Evolutionary conservation across 495 filamentous ascomycete genomes (phyloP).

Genomic region (Daldinia grandis): DNA sequence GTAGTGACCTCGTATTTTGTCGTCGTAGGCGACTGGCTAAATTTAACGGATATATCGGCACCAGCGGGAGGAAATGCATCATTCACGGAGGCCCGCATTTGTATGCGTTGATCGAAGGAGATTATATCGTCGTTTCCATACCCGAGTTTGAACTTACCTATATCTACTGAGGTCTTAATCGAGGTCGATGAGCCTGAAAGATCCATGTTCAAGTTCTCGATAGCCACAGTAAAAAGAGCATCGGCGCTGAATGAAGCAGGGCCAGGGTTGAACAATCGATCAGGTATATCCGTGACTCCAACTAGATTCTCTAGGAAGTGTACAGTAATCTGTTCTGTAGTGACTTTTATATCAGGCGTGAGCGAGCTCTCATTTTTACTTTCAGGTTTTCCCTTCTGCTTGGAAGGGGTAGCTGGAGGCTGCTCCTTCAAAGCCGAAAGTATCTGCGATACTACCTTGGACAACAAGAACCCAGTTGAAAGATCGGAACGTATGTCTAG

Average conservation of each 20-base stretch:
- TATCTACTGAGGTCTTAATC: conserved; percentile 54
- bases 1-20: conserved; percentile 79
- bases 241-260: conserved; percentile 51
- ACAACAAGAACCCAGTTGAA: conserved; percentile 70
- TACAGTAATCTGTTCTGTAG: conserved; percentile 62
- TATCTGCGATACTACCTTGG: conserved; percentile 66
- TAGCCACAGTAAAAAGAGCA: conserved; percentile 58
- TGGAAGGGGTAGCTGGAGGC: conserved; percentile 29
- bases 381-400: conserved; percentile 34
- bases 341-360: conserved; percentile 58
- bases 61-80: conserved; percentile 66
- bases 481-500: conserved; percentile 71
- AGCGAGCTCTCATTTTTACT: conserved; percentile 37
- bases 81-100: conserved; percentile 75
- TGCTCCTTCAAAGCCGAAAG: conserved; percentile 53
- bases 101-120: conserved; percentile 71
- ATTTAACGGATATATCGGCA: conserved; percentile 70
- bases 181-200: conserved; percentile 44
- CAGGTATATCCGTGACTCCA: conserved; percentile 54
- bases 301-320: conserved; percentile 72
- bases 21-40: conserved; percentile 60
- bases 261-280: conserved; percentile 47
- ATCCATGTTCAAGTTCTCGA: conserved; percentile 56
- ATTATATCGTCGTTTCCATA: conserved; percentile 77
- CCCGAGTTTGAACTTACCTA: conserved; percentile 77